Conservation (phyloP, 1,284 basidiomycete species). For the Rhodotorula sp. region DNA sequence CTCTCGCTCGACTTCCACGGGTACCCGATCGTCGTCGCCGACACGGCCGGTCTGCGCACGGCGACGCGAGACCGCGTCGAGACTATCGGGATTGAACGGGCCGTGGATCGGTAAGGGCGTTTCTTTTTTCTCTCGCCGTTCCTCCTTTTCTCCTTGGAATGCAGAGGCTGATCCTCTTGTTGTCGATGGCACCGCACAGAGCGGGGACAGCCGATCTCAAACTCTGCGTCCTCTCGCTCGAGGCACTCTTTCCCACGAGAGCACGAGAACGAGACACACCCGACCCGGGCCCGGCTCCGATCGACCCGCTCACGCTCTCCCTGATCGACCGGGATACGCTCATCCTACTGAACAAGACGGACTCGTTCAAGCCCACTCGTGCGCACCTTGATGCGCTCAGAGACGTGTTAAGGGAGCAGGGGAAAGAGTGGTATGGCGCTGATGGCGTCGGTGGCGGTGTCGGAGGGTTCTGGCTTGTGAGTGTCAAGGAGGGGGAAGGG, state of each 20-base stretch:
- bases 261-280: neutral
- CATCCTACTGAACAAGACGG: constrained; percentile 41
- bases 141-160: constrained; percentile 46
- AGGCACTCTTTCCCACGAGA: constrained; percentile 51
- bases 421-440: constrained; percentile 17
- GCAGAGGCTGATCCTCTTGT: constrained; percentile 6
- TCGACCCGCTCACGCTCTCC: constrained; percentile 36
- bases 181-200: constrained; percentile 49
- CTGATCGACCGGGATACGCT: constrained; percentile 33
- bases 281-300: neutral
- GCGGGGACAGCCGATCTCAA: constrained; percentile 65
- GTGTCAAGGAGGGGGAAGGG: constrained; percentile 62
- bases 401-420: constrained; percentile 3
- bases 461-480: constrained; percentile 57
- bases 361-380: neutral
- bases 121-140: too few species aligned
- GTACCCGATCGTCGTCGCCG: constrained; percentile 71
- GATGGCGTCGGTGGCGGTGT: neutral
- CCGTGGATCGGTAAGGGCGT: constrained; percentile 48
- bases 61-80: constrained; percentile 69
- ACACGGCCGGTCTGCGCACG: constrained; percentile 77
- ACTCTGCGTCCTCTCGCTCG: constrained; percentile 72
- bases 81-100: constrained; percentile 73
- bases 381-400: constrained; percentile 10
- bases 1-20: constrained; percentile 81